Conservation (phyloP, 306 rosid genomes). For the Pterocarpus macrocarpus region DNA sequence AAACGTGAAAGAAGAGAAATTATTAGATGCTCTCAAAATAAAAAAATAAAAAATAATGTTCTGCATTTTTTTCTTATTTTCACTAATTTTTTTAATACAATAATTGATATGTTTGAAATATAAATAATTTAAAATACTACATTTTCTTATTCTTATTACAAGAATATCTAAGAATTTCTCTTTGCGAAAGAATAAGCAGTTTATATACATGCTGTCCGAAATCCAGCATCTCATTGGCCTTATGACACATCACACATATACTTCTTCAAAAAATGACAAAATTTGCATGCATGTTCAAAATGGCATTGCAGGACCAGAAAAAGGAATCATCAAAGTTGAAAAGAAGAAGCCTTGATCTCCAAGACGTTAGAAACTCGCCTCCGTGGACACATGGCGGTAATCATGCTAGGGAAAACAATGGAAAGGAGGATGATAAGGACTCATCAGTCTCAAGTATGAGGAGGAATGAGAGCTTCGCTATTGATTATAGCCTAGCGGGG, state of each 20-base stretch:
- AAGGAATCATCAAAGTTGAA: slow-evolving; percentile 52
- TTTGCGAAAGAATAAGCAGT: background rate
- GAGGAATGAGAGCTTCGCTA: slow-evolving; percentile 45
- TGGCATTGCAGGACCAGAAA: slow-evolving; percentile 54
- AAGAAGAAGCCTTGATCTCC: slow-evolving; percentile 74
- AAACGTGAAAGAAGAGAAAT: background rate
- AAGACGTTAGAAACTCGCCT: slow-evolving; percentile 57
- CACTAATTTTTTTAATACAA: no score
- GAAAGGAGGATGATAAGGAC: slow-evolving; percentile 66
- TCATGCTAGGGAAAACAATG: slow-evolving; percentile 22
- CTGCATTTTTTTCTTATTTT: no score
- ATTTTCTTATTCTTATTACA: no score
- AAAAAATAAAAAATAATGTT: no score
- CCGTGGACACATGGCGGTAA: slow-evolving; percentile 49
- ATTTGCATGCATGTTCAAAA: slow-evolving; percentile 30
- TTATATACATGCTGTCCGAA: background rate
- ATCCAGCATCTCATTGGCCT: no score
- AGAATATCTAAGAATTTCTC: background rate
- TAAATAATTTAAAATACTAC: no score
- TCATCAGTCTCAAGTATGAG: slow-evolving; percentile 36
- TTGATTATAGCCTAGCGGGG: slow-evolving; percentile 41
- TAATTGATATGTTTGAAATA: no score
- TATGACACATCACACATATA: background rate
- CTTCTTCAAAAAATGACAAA: background rate
- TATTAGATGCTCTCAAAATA: no score